These are phyloP conservation scores for Mycosphaerella arachidis DNA, from an alignment of 2,329 filamentous ascomycete species.

Conservation along the genomic window DNA sequence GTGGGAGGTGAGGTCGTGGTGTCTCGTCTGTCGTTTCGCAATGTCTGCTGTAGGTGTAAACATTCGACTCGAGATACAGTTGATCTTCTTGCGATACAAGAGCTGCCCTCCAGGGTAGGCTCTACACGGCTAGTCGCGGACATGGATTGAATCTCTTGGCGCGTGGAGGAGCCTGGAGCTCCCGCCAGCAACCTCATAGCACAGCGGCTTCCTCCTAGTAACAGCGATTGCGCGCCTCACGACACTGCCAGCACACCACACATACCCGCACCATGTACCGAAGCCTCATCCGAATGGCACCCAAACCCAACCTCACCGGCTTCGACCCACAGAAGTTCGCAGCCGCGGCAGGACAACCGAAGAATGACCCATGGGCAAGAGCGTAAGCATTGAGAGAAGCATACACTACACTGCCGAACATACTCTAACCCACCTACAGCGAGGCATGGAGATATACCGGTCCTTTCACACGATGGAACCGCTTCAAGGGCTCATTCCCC, in stretches of 20 bases:
- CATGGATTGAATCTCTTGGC: background rate
- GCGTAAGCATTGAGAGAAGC: conserved; percentile 44
- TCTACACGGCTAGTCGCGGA: background rate
- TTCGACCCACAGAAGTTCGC: conserved; percentile 83
- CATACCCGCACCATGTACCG: background rate
- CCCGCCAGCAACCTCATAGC: background rate
- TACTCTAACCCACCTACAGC: conserved; percentile 46
- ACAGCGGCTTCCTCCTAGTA: background rate
- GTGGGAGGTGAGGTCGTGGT: background rate
- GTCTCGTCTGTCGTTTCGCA: background rate
- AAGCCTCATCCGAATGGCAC: conserved; percentile 44
- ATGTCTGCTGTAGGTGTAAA: no score
- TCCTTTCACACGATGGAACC: conserved; percentile 80
- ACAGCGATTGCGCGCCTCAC: background rate
- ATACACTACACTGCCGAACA: no score
- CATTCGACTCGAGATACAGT: no score
- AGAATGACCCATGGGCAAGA: conserved; percentile 60
- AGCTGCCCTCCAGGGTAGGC: no score
- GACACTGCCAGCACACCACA: background rate
- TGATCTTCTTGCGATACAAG: no score
- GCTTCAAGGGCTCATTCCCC: conserved; percentile 81
- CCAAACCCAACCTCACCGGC: conserved; percentile 72
- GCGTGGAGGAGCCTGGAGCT: background rate
- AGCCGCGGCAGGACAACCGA: conserved; percentile 60
- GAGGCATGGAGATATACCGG: conserved; percentile 94